Percentiles rank a stretch among this genome's conserved stretches.
These are phyloP conservation scores for Abelmoschus esculentus DNA, from an alignment of 345 rosid genomes.

Conservation along the genomic window DNA sequence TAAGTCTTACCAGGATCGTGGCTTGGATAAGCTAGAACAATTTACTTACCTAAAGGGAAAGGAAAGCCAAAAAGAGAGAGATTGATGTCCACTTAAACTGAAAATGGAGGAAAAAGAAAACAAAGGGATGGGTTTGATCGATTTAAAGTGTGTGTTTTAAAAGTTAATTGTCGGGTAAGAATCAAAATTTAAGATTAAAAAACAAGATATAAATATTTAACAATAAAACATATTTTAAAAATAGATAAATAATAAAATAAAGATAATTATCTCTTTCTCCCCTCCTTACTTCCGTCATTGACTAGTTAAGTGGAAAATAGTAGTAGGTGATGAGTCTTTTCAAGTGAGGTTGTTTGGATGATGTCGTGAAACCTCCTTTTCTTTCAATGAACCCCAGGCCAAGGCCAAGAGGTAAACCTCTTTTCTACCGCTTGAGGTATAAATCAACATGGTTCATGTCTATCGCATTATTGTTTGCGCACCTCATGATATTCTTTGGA, in stretches of 20 bases:
- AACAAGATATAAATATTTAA: too few species aligned
- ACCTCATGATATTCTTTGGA: too few species aligned
- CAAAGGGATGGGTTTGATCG: not conserved
- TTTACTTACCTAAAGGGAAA: slow-evolving; percentile 1
- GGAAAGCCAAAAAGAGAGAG: not conserved
- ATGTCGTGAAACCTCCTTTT: slow-evolving; percentile 13
- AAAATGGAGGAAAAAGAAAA: not conserved
- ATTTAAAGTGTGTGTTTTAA: not conserved
- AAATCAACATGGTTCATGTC: not conserved
- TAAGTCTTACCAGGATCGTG: not conserved
- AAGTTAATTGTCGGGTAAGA: too few species aligned
- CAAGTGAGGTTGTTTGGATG: not conserved
- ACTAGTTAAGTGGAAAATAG: slow-evolving; percentile 11
- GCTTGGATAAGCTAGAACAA: slow-evolving; percentile 15
- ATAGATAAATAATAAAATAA: too few species aligned
- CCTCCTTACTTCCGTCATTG: too few species aligned
- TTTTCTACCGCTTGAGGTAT: not conserved
- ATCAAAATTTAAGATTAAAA: too few species aligned
- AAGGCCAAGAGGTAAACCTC: too few species aligned
- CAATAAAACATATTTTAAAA: too few species aligned
- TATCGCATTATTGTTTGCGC: not conserved
- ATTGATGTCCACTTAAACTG: slow-evolving; percentile 5
- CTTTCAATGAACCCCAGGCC: not conserved
- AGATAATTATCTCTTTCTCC: too few species aligned
- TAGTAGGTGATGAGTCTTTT: not conserved